phyloP scores from a whole-genome alignment of 345 rosid species.

The Draba incana region DNA sequence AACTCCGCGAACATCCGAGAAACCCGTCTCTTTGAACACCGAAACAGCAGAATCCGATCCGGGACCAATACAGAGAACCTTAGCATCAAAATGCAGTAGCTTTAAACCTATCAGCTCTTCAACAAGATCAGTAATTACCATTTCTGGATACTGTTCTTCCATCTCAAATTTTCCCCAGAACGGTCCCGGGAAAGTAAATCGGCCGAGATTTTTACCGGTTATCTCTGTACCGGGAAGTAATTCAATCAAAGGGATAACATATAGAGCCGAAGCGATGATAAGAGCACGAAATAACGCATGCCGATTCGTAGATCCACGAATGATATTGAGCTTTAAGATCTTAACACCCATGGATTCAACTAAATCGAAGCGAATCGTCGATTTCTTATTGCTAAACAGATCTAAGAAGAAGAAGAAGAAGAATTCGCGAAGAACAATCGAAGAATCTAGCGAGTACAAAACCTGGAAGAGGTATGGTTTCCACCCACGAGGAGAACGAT shows the following conservation, averaged over 20 bases:
- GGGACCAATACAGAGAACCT: constrained; percentile 67
- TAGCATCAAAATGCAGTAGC: constrained; percentile 48
- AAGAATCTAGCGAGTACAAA: constrained; percentile 66
- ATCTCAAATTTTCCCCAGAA: constrained; percentile 48
- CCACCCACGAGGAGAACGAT: constrained; percentile 95
- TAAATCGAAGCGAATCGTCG: neutral
- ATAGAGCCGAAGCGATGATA: constrained; percentile 48
- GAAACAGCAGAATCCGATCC: constrained; percentile 52
- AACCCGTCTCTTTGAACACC: constrained; percentile 60
- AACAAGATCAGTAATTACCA: constrained; percentile 48
- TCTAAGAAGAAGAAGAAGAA: neutral
- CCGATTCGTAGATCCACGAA: constrained; percentile 56
- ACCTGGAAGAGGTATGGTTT: constrained; percentile 92
- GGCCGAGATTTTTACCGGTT: constrained; percentile 27
- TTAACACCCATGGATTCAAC: constrained; percentile 50
- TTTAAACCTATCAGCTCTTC: constrained; percentile 54
- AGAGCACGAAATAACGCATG: constrained; percentile 64
- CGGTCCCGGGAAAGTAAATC: constrained; percentile 43
- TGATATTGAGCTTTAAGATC: constrained; percentile 51
- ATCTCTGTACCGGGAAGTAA: constrained; percentile 39
- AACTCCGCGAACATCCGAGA: constrained; percentile 48
- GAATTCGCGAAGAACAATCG: constrained; percentile 9
- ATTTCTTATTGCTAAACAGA: constrained; percentile 20
- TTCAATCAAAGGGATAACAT: constrained; percentile 56
- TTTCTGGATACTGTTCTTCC: constrained; percentile 40